These are phyloP conservation scores for Ogataea nitratoaversa DNA, from an alignment of 805 yeast genomes.

Conservation along the genomic window DNA sequence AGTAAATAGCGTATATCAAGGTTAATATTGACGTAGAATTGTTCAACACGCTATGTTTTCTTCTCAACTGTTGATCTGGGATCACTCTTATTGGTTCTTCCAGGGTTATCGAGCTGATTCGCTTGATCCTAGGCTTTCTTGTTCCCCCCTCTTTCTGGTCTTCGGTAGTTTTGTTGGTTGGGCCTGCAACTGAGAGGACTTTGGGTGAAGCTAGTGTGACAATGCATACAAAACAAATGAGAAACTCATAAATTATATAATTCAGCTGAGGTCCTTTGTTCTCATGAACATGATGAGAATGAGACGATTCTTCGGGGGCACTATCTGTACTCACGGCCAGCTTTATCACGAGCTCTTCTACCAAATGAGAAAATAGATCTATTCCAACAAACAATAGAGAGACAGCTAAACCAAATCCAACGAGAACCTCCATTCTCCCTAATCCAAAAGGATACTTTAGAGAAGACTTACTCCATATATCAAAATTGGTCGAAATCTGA, in stretches of 20 bases:
- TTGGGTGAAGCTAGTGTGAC: slow-evolving; percentile 34
- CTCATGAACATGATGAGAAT: slow-evolving; percentile 28
- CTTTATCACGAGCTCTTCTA: slow-evolving; percentile 64
- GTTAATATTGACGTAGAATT: slow-evolving; percentile 46
- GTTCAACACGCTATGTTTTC: slow-evolving; percentile 18
- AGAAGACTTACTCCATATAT: slow-evolving; percentile 83
- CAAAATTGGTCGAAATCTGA: slow-evolving; percentile 83
- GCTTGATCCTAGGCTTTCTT: slow-evolving; percentile 14
- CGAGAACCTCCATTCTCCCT: slow-evolving; percentile 83
- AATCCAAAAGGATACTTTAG: slow-evolving; percentile 88
- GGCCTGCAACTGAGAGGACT: slow-evolving; percentile 11
- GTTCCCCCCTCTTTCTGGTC: slow-evolving; percentile 1
- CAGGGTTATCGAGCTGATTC: slow-evolving; percentile 25
- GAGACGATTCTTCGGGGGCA: slow-evolving; percentile 20
- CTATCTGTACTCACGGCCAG: slow-evolving; percentile 29
- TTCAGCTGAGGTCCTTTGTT: slow-evolving; percentile 19
- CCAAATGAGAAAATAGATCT: slow-evolving; percentile 80
- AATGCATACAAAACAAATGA: slow-evolving; percentile 21
- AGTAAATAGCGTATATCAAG: slow-evolving; percentile 27
- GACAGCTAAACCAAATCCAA: slow-evolving; percentile 82
- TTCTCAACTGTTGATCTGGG: slow-evolving; percentile 6
- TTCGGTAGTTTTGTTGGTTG: neutral
- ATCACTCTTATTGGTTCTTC: slow-evolving; percentile 20
- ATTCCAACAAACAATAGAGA: slow-evolving; percentile 87
- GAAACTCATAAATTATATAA: slow-evolving; percentile 26